Evolutionary conservation across 805 yeast genomes (phyloP), one percentile per base, ranked within the genome.

Genomic region (Ogataea minuta): DNA sequence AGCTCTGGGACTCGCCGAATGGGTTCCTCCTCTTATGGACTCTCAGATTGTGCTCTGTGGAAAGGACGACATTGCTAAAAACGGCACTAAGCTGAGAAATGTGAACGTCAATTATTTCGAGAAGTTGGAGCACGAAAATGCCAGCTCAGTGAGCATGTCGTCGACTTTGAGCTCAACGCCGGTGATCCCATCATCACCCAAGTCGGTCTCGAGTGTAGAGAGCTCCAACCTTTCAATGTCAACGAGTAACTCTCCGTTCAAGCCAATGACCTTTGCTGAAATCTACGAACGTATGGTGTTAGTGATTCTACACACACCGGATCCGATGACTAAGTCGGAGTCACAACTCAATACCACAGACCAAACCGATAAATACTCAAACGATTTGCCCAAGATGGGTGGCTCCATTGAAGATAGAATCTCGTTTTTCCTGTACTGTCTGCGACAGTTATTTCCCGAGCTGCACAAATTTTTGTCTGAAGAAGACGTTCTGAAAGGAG

Each of bases 1-100:
- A 13, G 96, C 96, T 0, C 63, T 87, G 23, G 89, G 88, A 9
- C 64, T 90, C 31, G 91, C 95, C 0, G 95, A 88, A 59, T 89
- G 95, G 95, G 73, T 79, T 23, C 90, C 95, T 5, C 87, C 85
- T 1, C 62, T 77, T 26, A 67, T 67, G 11, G 66, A 69, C 33
- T 72, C 78, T 9, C 67, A 70, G 12, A 74, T 72, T 67, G 81
- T 78, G 2, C 57, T 78, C 29, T 68, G 76, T 41, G 83, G 82
- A 4, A 64, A 78, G 42, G 80, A 76, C 50, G 64, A 61, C 39
- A 49, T 60, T 36, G 63, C 68, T 24, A 62, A 52, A 39, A 62
- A 63, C 41, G 67, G 68, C 20, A 59, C 67, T 4, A 62, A 61
- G 37, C 46, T 64, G 26, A 53, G 65, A 43, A 56, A 64, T 35